These are phyloP conservation scores for Ceratocystis eucalypticola DNA, from an alignment of 2,329 filamentous ascomycete genomes.

Conservation along the genomic window DNA sequence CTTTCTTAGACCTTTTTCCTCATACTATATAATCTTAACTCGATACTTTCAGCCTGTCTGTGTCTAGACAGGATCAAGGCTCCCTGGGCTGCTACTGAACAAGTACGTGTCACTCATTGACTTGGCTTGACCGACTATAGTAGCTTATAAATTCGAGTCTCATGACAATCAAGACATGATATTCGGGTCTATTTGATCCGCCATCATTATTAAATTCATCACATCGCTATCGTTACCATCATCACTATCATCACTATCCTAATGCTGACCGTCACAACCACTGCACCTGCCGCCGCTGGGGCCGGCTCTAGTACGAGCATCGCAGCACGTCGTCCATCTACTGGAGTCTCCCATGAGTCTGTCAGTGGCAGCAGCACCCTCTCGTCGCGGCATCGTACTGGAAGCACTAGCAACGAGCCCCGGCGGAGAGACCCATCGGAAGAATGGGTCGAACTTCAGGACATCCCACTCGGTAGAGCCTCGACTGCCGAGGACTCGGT, in stretches of 20 bases:
- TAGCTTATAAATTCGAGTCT: no score
- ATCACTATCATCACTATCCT: neutral
- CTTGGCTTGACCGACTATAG: no score
- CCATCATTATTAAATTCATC: neutral
- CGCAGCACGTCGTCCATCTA: neutral
- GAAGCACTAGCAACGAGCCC: neutral
- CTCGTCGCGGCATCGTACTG: neutral
- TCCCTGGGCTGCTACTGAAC: no score
- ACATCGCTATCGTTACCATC: neutral
- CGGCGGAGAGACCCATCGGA: neutral
- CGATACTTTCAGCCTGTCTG: no score
- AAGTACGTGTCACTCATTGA: no score
- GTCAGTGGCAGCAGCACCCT: neutral
- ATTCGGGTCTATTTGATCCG: no score
- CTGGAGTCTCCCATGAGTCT: neutral
- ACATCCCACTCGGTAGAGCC: neutral
- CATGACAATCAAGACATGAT: no score
- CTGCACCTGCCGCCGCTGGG: neutral
- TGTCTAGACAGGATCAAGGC: no score
- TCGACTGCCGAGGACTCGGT: neutral
- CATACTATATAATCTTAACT: neutral
- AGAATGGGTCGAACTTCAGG: constrained; percentile 17
- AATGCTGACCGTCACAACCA: neutral
- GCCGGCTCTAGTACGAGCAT: neutral
- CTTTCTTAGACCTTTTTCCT: neutral